A percentile compares a stretch with the other conserved stretches of the same genome.
Conservation (phyloP, 2,329 filamentous ascomycete species). For the Rutstroemia sydowiana region DNA sequence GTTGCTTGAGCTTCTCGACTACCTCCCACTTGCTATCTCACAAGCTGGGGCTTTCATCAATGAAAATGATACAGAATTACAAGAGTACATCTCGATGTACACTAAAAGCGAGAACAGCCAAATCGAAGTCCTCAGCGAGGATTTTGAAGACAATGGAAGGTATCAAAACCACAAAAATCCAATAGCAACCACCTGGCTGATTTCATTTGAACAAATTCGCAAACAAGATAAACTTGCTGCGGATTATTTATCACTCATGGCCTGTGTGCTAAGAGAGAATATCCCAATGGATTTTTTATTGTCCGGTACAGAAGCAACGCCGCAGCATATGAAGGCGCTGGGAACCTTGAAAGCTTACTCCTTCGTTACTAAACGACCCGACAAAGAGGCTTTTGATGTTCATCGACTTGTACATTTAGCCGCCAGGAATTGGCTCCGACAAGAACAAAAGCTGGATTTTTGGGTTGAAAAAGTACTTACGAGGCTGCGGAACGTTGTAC, state of each 20-base stretch:
- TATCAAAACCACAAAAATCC: slow-evolving; percentile 22
- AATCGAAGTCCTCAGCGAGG: slow-evolving; percentile 29
- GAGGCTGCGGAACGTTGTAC: background rate
- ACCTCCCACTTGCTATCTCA: background rate
- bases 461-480: background rate
- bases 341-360: background rate
- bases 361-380: background rate
- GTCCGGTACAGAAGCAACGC: background rate
- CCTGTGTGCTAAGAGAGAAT: slow-evolving; percentile 30
- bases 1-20: background rate
- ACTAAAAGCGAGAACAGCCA: slow-evolving; percentile 23
- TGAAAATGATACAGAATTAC: background rate
- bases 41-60: background rate
- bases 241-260: slow-evolving; percentile 34
- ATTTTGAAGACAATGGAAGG: slow-evolving; percentile 11
- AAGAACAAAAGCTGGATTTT: background rate
- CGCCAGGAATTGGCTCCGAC: background rate
- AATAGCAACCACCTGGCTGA: slow-evolving; percentile 18
- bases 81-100: background rate
- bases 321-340: no score
- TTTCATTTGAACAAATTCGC: slow-evolving; percentile 36
- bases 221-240: slow-evolving; percentile 27
- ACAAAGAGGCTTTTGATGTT: background rate
- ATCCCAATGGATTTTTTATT: background rate
- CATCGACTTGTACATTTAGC: background rate